phyloP scores from a whole-genome alignment of 768 basidiomycete genomes.

The Trametopsis cervina region DNA sequence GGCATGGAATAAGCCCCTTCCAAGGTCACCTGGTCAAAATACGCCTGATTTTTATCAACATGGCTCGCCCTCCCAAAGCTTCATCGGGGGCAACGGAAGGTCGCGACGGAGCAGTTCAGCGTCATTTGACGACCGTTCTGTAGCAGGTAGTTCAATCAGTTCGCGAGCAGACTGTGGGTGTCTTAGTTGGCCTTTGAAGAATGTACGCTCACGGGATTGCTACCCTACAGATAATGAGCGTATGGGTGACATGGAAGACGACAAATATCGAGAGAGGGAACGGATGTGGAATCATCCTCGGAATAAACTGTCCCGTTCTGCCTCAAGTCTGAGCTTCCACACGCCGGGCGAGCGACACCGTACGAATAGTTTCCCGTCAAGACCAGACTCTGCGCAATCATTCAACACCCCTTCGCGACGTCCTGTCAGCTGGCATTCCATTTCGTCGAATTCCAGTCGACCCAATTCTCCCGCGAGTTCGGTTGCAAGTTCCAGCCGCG shows the following conservation, averaged over 20 bases:
- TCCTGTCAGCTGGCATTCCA: conserved; percentile 24
- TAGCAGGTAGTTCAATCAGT: conserved; percentile 33
- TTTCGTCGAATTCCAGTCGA: conserved; percentile 19
- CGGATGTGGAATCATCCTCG: conserved; percentile 47
- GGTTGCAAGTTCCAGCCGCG: conserved; percentile 15
- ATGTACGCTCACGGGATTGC: not conserved
- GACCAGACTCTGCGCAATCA: conserved; percentile 30
- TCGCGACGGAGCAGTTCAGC: conserved; percentile 29
- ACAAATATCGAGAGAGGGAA: conserved; percentile 40
- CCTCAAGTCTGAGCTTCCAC: conserved; percentile 34
- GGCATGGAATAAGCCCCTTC: conserved; percentile 34
- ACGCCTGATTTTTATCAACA: not conserved
- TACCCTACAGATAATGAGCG: conserved; percentile 41
- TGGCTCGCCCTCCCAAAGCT: not conserved
- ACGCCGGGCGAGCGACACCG: conserved; percentile 28
- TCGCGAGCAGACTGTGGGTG: conserved; percentile 50
- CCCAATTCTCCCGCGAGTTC: conserved; percentile 3
- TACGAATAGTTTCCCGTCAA: conserved; percentile 30
- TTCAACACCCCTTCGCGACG: not conserved
- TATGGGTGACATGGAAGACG: conserved; percentile 34
- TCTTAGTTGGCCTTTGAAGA: too few species aligned
- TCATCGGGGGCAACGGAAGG: not conserved
- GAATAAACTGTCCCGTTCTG: conserved; percentile 28
- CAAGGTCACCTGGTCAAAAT: conserved; percentile 13
- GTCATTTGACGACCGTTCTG: conserved; percentile 35